Conservation (phyloP, 2,329 filamentous ascomycete genomes). For the Phoma herbarum region DNA sequence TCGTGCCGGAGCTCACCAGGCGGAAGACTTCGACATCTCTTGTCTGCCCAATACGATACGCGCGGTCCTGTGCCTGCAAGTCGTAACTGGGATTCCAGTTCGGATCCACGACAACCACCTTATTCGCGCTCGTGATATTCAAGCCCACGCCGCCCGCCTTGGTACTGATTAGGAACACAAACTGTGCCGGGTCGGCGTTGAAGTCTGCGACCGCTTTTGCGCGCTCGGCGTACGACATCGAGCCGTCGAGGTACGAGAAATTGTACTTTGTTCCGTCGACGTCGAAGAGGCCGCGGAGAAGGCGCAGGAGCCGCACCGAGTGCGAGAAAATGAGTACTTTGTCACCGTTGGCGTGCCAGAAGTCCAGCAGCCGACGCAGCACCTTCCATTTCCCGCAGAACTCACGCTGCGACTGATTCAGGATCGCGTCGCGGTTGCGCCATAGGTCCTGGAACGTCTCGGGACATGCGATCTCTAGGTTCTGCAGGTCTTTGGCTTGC, state of each 20-base stretch:
- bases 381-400: constrained; percentile 99
- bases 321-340: constrained; percentile 97
- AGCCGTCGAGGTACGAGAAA: constrained; percentile 88
- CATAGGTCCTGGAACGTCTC: constrained; percentile 78
- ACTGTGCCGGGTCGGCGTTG: constrained; percentile 85
- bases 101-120: constrained; percentile 95
- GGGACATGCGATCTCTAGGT: constrained; percentile 78
- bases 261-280: constrained; percentile 81
- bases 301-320: constrained; percentile 82
- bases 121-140: constrained; percentile 97
- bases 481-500: constrained; percentile 78
- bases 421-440: constrained; percentile 76
- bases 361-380: constrained; percentile 81
- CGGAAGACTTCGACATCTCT: constrained; percentile 96
- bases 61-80: constrained; percentile 93
- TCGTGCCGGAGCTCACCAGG: constrained; percentile 87
- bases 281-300: constrained; percentile 85
- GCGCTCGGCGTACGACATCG: constrained; percentile 82
- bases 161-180: constrained; percentile 95
- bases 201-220: constrained; percentile 86
- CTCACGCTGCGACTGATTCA: constrained; percentile 83
- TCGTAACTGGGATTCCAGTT: constrained; percentile 98
- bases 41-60: constrained; percentile 92
- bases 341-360: constrained; percentile 89
- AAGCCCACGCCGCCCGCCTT: constrained; percentile 91